phyloP scores from a whole-genome alignment of 768 basidiomycete species.

The Mycena amicta region DNA sequence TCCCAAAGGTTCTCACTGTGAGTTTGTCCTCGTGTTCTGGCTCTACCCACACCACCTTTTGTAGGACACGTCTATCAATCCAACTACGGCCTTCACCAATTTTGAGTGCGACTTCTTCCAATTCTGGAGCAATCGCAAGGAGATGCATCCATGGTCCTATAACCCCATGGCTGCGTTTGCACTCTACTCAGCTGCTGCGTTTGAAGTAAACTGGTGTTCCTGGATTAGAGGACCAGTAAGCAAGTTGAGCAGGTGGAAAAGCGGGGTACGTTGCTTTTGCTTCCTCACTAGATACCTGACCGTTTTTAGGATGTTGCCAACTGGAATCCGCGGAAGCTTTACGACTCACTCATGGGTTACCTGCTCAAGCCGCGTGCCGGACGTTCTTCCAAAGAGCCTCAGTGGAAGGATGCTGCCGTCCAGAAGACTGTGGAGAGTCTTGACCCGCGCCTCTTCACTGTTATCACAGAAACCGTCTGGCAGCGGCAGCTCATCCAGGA shows the following conservation, averaged over 20 bases:
- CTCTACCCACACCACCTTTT: no score
- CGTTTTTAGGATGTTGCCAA: background rate
- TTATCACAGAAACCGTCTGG: no score
- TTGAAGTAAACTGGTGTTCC: background rate
- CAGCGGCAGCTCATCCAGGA: no score
- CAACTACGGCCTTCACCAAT: background rate
- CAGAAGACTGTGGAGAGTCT: no score
- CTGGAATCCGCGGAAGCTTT: background rate
- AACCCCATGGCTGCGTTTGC: background rate
- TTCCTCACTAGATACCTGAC: background rate
- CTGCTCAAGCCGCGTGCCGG: background rate
- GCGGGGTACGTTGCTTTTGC: background rate
- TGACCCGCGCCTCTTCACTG: no score
- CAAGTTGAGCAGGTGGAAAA: background rate
- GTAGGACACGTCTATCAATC: background rate
- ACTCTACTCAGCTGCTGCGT: background rate
- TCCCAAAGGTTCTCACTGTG: background rate
- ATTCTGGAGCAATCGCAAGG: background rate
- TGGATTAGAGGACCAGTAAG: background rate
- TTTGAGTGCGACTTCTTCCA: background rate
- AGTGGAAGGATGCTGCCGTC: background rate
- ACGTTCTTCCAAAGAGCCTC: background rate
- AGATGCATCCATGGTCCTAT: background rate
- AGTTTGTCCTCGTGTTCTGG: no score
- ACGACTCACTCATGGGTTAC: background rate